A percentile compares a stretch with the other conserved stretches of the same genome.
phyloP scores from a whole-genome alignment of 805 yeast genomes.

The Candida quercuum region DNA sequence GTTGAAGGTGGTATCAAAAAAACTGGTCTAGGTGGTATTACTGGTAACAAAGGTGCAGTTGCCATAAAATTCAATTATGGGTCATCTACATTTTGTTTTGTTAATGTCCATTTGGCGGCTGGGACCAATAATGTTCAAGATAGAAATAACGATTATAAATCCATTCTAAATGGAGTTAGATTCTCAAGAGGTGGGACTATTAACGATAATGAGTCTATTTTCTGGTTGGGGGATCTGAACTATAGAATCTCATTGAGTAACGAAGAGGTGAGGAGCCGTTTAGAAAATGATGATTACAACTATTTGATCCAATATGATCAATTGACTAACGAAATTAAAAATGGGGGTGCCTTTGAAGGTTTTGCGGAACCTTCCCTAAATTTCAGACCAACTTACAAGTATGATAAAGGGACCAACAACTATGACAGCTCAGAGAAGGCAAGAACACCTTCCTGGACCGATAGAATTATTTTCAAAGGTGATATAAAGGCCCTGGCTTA shows the following conservation, averaged over 20 bases:
- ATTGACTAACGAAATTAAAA: slow-evolving; percentile 64
- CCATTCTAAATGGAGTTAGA: slow-evolving; percentile 68
- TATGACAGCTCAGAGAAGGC: slow-evolving; percentile 92
- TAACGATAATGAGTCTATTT: slow-evolving; percentile 76
- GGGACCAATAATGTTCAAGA: slow-evolving; percentile 80
- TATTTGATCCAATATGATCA: slow-evolving; percentile 71
- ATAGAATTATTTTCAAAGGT: slow-evolving; percentile 71
- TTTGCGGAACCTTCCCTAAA: slow-evolving; percentile 72
- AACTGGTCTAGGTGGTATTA: slow-evolving; percentile 94
- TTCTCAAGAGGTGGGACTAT: slow-evolving; percentile 75
- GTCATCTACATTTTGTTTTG: slow-evolving; percentile 71
- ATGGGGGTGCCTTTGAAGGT: slow-evolving; percentile 66
- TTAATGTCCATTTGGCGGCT: slow-evolving; percentile 93
- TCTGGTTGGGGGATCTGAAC: slow-evolving; percentile 96
- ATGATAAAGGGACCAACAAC: slow-evolving; percentile 71
- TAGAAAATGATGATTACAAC: slow-evolving; percentile 40
- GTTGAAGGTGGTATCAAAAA: slow-evolving; percentile 94
- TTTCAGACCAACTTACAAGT: slow-evolving; percentile 90
- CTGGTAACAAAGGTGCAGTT: slow-evolving; percentile 96
- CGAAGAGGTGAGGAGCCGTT: slow-evolving; percentile 61
- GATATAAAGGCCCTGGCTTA: slow-evolving; percentile 61
- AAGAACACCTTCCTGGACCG: slow-evolving; percentile 96
- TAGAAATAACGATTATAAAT: slow-evolving; percentile 77
- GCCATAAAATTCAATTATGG: slow-evolving; percentile 86
- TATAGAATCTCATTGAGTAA: slow-evolving; percentile 70